Percentiles rank a stretch among this genome's conserved stretches.
Conservation (phyloP, 441 rosid genomes). For the Jatropha multifida region DNA sequence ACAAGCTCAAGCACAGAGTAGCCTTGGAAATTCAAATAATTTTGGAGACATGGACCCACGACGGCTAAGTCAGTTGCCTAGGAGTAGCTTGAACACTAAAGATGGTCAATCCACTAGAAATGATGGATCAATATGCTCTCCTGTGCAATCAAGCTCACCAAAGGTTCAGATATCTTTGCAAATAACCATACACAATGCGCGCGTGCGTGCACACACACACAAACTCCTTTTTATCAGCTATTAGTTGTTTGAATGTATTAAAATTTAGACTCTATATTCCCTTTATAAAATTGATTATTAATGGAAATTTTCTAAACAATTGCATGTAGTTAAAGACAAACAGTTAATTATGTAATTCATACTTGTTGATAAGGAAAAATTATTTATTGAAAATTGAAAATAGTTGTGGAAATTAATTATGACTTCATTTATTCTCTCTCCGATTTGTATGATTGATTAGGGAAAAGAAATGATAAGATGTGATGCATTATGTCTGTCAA, state of each 20-base stretch:
- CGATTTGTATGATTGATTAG: not conserved
- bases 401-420: no score
- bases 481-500: not conserved
- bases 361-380: not conserved
- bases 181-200: no score
- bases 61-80: constrained; percentile 46
- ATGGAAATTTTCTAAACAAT: not conserved
- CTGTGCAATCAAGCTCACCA: constrained; percentile 55
- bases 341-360: not conserved
- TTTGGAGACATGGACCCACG: constrained; percentile 53
- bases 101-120: constrained; percentile 54
- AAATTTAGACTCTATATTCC: no score
- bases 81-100: constrained; percentile 44
- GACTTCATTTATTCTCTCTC: not conserved
- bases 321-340: not conserved
- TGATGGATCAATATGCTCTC: constrained; percentile 59
- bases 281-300: no score
- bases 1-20: constrained; percentile 50
- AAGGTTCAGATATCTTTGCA: constrained; percentile 38
- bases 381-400: not conserved
- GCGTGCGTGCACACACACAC: no score
- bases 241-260: no score
- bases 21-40: constrained; percentile 46
- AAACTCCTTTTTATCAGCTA: not conserved
- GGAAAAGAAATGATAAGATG: not conserved